phyloP scores from a whole-genome alignment of 345 rosid species.

The Citrus medica region DNA sequence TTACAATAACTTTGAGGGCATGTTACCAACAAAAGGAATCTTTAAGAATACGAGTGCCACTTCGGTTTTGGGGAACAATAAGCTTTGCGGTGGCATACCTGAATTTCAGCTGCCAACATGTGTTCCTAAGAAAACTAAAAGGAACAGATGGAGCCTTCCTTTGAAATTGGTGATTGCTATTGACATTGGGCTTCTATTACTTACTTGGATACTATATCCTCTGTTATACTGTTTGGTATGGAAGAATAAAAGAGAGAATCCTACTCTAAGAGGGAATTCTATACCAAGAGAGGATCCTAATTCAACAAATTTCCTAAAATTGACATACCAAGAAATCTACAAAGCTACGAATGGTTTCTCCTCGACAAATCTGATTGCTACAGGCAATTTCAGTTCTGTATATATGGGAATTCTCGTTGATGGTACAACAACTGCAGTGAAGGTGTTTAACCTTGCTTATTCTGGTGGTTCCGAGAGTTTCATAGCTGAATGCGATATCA shows the following conservation, averaged over 20 bases:
- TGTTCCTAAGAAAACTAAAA: not conserved
- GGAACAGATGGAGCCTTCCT: not conserved
- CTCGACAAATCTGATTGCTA: not conserved
- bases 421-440: slow-evolving; percentile 2
- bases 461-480: not conserved
- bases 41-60: too few relatives aligned
- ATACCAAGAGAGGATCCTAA: not conserved
- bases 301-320: not conserved
- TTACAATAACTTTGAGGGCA: too few relatives aligned
- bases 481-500: not conserved
- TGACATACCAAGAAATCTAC: not conserved
- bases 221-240: not conserved
- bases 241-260: not conserved
- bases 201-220: not conserved
- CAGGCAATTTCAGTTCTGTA: slow-evolving; percentile 1
- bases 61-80: too few relatives aligned
- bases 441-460: not conserved
- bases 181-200: not conserved
- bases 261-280: not conserved
- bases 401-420: not conserved
- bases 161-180: not conserved
- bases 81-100: not conserved
- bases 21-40: too few relatives aligned
- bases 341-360: slow-evolving; percentile 7
- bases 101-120: slow-evolving; percentile 18